Evolutionary conservation across 2,329 filamentous ascomycete genomes (phyloP), one percentile per base, ranked within the genome.

Genomic region (Leptographium wingfieldii): DNA sequence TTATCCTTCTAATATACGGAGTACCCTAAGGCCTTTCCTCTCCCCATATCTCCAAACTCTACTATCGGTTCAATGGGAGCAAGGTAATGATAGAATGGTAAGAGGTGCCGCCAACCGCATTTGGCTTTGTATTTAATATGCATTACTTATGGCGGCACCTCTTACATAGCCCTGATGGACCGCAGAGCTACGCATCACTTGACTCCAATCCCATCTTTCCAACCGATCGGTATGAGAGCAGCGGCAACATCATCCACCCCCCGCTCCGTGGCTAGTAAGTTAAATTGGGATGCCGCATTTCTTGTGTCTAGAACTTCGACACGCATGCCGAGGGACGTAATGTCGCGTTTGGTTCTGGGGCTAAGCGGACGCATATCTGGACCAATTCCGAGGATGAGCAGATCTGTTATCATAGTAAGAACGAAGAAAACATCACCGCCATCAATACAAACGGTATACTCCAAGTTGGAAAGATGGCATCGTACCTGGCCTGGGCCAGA

Each of bases 231-330:
- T 71, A 97, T 82, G 72, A 99, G 71, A 11, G 91, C 92, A 2
- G 90, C 92, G 33, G 91, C 92, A 63, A 97, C 85, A 67, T 92
- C 87, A 25, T 84, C 80, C 6, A 94, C 84, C 1, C 94, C 92
- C 57, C 94, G 79, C 75, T 99, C 94, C 22, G 91, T 97, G n/a
- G 91, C 92, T 59, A 99, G 75, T 68, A 99, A 71, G 70, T 99
- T 99, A 72, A 94, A 99, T 71, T 96, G 91, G 40, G 92, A 87
- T 1, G 92, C 90, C 10, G 94, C 94, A 73, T 97, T 97, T 64
- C 90, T 80, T 38, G 94, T 97, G 73, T 97, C 94, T 68, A 92
- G 81, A 3, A 96, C 80, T 68, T 99, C 94, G 5, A 97, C 79
- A 60, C 90, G 80, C 66, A 97, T 88, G 0, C 94, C 94, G 51